Percentiles rank a stretch among this genome's conserved stretches.
These are phyloP conservation scores for Boletus bicolor DNA, from an alignment of 768 basidiomycete genomes.

Conservation along the genomic window DNA sequence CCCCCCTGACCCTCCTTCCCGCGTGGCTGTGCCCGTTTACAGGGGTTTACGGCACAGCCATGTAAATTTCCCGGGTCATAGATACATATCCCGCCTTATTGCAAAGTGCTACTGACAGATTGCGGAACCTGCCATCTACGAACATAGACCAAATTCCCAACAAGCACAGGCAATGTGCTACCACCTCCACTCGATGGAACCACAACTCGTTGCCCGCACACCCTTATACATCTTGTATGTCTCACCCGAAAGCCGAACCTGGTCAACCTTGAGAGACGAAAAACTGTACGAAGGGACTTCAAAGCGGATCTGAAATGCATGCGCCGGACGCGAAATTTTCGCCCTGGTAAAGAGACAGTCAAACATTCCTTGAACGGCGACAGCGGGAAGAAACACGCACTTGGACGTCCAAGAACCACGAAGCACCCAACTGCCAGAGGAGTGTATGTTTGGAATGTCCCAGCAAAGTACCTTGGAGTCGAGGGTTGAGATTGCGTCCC, in stretches of 20 bases:
- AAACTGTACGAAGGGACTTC: conserved; percentile 67
- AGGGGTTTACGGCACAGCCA: too few relatives aligned
- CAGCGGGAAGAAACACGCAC: conserved; percentile 37
- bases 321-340: conserved; percentile 58
- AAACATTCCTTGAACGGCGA: neutral
- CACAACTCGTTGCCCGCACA: conserved; percentile 54
- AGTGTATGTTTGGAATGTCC: conserved; percentile 67
- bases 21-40: too few relatives aligned
- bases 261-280: conserved; percentile 81
- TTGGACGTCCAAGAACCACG: conserved; percentile 73
- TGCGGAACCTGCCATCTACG: neutral
- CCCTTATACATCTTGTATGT: conserved; percentile 91
- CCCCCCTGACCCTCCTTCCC: too few relatives aligned
- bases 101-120: neutral
- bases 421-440: conserved; percentile 68
- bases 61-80: neutral
- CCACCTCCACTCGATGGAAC: conserved; percentile 35
- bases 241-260: conserved; percentile 77
- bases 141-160: neutral
- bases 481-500: neutral
- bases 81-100: conserved; percentile 9
- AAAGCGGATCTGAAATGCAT: conserved; percentile 70
- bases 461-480: conserved; percentile 66
- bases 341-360: conserved; percentile 32
- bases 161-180: conserved; percentile 3